These are phyloP conservation scores for Theobroma grandiflorum DNA, from an alignment of 441 rosid genomes.

Conservation along the genomic window DNA sequence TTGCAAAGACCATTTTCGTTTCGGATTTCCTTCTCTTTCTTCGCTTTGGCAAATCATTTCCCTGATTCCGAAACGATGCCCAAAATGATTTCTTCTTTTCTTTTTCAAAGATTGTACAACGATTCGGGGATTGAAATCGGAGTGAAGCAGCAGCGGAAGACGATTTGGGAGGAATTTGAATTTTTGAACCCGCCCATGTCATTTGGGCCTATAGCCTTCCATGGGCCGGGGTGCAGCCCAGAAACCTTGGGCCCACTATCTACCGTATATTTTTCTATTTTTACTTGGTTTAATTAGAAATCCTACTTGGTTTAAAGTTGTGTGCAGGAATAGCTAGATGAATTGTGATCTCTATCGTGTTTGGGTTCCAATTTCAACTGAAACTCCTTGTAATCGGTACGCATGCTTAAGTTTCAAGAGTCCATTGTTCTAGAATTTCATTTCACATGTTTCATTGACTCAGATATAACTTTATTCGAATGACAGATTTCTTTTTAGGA, in stretches of 20 bases:
- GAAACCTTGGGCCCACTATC: background rate
- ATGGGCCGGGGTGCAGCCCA: background rate
- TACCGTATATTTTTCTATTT: too few species aligned
- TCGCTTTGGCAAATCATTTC: background rate
- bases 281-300: too few species aligned
- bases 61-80: background rate
- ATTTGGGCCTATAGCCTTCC: background rate
- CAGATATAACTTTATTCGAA: too few species aligned
- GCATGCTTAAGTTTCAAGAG: too few species aligned
- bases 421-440: too few species aligned
- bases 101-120: background rate
- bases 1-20: conserved; percentile 51
- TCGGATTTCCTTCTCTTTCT: background rate
- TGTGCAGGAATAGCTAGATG: too few species aligned
- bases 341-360: too few species aligned
- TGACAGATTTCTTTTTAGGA: too few species aligned
- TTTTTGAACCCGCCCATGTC: background rate
- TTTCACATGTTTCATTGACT: too few species aligned
- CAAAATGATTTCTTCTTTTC: background rate
- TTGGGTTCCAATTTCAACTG: too few species aligned
- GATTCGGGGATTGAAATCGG: background rate
- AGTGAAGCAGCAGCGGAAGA: background rate
- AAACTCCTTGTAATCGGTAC: too few species aligned
- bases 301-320: too few species aligned
- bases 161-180: background rate